A percentile compares a stretch with the other conserved stretches of the same genome.
Evolutionary conservation across 768 basidiomycete genomes (phyloP).

Genomic region (Paxillus involutus): DNA sequence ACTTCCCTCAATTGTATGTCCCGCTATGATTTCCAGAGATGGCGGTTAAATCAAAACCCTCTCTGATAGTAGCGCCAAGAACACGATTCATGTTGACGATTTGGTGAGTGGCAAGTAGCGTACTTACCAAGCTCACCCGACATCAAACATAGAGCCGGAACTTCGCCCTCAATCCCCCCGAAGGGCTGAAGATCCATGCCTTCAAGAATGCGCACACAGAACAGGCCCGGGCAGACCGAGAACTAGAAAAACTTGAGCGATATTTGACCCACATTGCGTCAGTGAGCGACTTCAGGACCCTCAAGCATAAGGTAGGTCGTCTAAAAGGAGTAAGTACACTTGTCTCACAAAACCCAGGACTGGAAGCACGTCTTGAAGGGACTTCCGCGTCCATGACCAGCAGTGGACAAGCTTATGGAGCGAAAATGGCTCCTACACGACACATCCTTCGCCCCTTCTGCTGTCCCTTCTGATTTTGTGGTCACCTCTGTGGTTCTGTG

Average conservation of each 20-base stretch:
- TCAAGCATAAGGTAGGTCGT: constrained; percentile 62
- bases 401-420: not conserved
- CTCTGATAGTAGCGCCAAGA: constrained; percentile 50
- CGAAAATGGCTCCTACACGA: not conserved
- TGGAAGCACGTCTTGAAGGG: constrained; percentile 33
- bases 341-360: constrained; percentile 21
- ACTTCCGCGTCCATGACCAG: constrained; percentile 16
- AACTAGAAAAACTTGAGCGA: constrained; percentile 60
- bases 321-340: not conserved
- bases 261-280: constrained; percentile 68
- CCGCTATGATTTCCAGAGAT: not conserved
- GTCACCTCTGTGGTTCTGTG: not conserved
- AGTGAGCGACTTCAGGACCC: constrained; percentile 57
- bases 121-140: not conserved
- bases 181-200: constrained; percentile 81
- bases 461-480: not conserved
- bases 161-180: constrained; percentile 82
- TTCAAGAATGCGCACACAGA: constrained; percentile 77
- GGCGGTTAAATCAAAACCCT: not conserved
- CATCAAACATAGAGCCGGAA: constrained; percentile 58
- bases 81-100: constrained; percentile 90
- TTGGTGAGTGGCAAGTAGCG: constrained; percentile 44
- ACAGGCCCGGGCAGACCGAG: constrained; percentile 63
- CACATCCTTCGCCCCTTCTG: not conserved
- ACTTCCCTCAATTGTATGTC: constrained; percentile 75